Evolutionary conservation across 2,329 filamentous ascomycete species (phyloP).

Genomic region (Aspergillus hortae): DNA sequence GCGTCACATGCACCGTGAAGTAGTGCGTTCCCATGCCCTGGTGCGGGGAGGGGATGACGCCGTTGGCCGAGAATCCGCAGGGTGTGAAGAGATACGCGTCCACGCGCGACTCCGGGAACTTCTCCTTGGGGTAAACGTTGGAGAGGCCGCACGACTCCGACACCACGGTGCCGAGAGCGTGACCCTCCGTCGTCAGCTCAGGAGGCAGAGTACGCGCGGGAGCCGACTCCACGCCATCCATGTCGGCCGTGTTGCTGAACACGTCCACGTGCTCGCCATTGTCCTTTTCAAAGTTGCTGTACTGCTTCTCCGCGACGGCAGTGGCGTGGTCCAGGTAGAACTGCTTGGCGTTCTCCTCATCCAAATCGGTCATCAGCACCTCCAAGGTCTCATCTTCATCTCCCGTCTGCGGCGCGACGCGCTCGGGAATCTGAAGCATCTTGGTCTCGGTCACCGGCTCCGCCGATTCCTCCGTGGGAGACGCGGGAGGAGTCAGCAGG

Average conservation of each 20-base stretch:
- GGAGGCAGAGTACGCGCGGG: constrained; percentile 55
- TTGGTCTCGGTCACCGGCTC: constrained; percentile 56
- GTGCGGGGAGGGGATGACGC: constrained; percentile 77
- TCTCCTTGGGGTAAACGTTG: constrained; percentile 78
- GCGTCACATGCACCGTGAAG: constrained; percentile 97
- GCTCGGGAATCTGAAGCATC: constrained; percentile 52
- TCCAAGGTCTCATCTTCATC: constrained; percentile 54
- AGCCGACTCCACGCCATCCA: constrained; percentile 56
- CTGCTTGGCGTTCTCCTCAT: constrained; percentile 63
- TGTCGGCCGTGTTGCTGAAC: constrained; percentile 70
- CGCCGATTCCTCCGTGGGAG: constrained; percentile 56
- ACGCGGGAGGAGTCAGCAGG: constrained; percentile 75
- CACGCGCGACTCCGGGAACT: constrained; percentile 88
- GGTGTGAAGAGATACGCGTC: constrained; percentile 96
- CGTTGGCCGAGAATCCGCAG: constrained; percentile 96
- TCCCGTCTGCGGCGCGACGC: constrained; percentile 19
- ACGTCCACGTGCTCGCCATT: constrained; percentile 62
- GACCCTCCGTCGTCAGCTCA: constrained; percentile 85
- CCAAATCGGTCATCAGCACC: constrained; percentile 66
- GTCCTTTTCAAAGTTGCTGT: constrained; percentile 67
- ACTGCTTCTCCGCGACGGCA: constrained; percentile 80
- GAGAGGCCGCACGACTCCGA: constrained; percentile 86
- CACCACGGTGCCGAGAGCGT: constrained; percentile 87
- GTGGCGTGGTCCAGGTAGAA: constrained; percentile 78
- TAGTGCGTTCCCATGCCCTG: constrained; percentile 68